phyloP scores from a whole-genome alignment of 2,329 filamentous ascomycete species.

The Sporothrix phasma region DNA sequence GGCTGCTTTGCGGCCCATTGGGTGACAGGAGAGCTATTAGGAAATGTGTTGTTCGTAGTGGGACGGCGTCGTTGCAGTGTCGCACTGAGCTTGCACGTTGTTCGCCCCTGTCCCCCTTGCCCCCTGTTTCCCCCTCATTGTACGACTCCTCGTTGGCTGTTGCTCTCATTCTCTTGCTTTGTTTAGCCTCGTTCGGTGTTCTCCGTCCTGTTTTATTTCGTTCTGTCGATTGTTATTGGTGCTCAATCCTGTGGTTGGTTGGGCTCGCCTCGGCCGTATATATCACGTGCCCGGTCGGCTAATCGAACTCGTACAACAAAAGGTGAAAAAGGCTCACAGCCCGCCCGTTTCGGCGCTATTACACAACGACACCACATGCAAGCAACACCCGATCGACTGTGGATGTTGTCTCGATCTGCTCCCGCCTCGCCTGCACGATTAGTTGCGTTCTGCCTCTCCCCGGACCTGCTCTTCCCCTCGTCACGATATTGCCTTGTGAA shows the following conservation, averaged over 20 bases:
- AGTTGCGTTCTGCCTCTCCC: background rate
- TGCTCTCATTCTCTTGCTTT: background rate
- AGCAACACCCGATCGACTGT: background rate
- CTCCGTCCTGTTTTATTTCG: background rate
- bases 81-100: background rate
- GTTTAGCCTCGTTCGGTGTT: background rate
- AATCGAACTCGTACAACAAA: background rate
- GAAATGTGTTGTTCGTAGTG: background rate
- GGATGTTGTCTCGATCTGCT: background rate
- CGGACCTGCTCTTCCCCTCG: background rate
- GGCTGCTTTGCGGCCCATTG: no score
- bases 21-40: background rate
- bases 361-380: background rate
- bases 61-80: background rate
- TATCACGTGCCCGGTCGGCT: constrained; percentile 9
- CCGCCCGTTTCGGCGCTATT: constrained; percentile 2
- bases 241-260: constrained; percentile 5
- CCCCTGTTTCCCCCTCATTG: background rate
- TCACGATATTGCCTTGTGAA: background rate
- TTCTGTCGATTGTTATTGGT: background rate
- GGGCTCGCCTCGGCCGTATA: background rate
- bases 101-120: background rate
- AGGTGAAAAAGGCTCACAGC: constrained; percentile 16
- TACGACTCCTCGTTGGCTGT: background rate
- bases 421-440: background rate